phyloP scores from a whole-genome alignment of 2,329 filamentous ascomycete species.

The Penicillium concentricum region DNA sequence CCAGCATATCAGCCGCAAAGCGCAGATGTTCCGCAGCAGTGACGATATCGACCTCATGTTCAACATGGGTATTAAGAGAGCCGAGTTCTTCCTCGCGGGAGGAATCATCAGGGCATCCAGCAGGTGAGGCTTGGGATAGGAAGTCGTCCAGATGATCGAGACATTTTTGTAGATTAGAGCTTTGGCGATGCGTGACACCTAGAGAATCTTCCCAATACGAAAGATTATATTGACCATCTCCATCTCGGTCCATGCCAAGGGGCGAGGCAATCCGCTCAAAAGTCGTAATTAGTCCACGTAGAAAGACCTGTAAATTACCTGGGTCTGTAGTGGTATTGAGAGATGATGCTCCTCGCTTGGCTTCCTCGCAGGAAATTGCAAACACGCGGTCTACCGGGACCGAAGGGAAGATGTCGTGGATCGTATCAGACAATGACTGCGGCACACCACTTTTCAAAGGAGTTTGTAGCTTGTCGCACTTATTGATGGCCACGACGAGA shows the following conservation, averaged over 20 bases:
- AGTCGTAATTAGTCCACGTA: slow-evolving; percentile 62
- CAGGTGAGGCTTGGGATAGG: slow-evolving; percentile 54
- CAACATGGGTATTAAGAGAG: slow-evolving; percentile 2
- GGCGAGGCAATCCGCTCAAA: slow-evolving; percentile 57
- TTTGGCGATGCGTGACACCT: slow-evolving; percentile 86
- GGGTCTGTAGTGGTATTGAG: slow-evolving; percentile 44
- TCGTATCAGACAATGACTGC: slow-evolving; percentile 33
- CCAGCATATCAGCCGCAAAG: slow-evolving; percentile 74
- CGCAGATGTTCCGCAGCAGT: slow-evolving; percentile 86
- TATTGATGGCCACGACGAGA: slow-evolving; percentile 62
- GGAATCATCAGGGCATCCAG: slow-evolving; percentile 1
- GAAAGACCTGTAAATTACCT: slow-evolving; percentile 68
- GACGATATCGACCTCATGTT: slow-evolving; percentile 68
- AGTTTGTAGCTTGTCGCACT: slow-evolving; percentile 51
- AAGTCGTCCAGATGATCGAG: slow-evolving; percentile 71
- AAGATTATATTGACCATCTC: slow-evolving; percentile 51
- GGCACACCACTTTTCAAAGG: slow-evolving; percentile 17
- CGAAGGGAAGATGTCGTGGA: slow-evolving; percentile 44
- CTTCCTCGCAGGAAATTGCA: slow-evolving; percentile 71
- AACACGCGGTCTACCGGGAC: slow-evolving; percentile 52
- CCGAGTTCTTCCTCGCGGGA: slow-evolving; percentile 14
- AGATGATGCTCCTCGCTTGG: slow-evolving; percentile 32
- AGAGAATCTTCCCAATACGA: slow-evolving; percentile 77
- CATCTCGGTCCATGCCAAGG: slow-evolving; percentile 32
- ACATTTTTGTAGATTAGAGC: slow-evolving; percentile 74